phyloP scores from a whole-genome alignment of 108 stramenopile genomes.

The Pseudonitzschia multistriata region DNA sequence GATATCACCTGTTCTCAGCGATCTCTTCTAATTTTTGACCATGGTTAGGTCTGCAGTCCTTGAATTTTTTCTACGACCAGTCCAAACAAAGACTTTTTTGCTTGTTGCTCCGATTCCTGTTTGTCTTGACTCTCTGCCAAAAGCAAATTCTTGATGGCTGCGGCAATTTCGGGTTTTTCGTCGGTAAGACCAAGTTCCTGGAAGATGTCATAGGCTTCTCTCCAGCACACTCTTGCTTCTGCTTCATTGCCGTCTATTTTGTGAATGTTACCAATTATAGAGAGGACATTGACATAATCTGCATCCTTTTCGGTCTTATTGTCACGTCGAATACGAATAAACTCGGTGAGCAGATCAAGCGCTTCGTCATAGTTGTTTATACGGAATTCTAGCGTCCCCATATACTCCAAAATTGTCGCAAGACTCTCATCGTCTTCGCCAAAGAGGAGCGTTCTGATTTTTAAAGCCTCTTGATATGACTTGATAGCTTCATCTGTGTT shows the following conservation, averaged over 20 bases:
- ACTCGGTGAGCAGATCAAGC: conserved; percentile 43
- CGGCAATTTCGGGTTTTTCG: conserved; percentile 47
- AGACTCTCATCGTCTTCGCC: conserved; percentile 49
- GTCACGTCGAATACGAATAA: conserved; percentile 51
- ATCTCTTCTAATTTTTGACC: neutral
- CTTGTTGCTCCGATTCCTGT: conserved; percentile 17
- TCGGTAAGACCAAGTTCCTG: conserved; percentile 44
- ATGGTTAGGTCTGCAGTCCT: conserved; percentile 19
- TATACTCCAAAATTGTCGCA: conserved; percentile 57
- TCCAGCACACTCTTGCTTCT: conserved; percentile 54
- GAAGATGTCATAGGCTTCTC: conserved; percentile 50
- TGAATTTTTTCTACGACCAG: conserved; percentile 27
- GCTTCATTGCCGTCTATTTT: conserved; percentile 45
- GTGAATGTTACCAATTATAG: conserved; percentile 71
- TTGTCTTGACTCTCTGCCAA: conserved; percentile 24
- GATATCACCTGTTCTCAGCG: too few species aligned
- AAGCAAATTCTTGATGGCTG: conserved; percentile 39
- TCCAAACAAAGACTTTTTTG: conserved; percentile 27
- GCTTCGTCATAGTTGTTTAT: conserved; percentile 53
- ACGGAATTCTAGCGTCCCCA: conserved; percentile 67
- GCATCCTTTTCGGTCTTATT: conserved; percentile 41
- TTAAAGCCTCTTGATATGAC: conserved; percentile 56
- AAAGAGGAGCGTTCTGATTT: conserved; percentile 42
- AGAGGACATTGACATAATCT: conserved; percentile 57
- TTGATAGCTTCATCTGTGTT: conserved; percentile 50